These are phyloP conservation scores for Tylopilus orsonianus DNA, from an alignment of 1,284 basidiomycete species.

Conservation along the genomic window DNA sequence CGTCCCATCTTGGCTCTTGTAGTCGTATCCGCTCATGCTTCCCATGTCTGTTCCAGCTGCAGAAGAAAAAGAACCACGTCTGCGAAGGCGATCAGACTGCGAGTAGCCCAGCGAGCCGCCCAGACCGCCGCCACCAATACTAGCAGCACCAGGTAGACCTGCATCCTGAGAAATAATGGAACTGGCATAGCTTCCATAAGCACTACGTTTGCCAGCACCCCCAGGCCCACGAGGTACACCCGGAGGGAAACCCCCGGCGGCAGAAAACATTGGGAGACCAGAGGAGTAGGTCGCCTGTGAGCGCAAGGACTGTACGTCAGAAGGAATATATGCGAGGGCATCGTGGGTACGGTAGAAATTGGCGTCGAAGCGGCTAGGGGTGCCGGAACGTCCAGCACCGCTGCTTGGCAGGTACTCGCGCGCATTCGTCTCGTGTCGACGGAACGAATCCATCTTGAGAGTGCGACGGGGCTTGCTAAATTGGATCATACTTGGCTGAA, in stretches of 20 bases:
- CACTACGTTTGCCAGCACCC: conserved; percentile 60
- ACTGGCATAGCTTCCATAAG: conserved; percentile 83
- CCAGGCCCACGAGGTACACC: conserved; percentile 57
- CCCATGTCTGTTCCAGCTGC: conserved; percentile 75
- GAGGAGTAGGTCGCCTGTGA: conserved; percentile 94
- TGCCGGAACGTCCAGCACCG: conserved; percentile 59
- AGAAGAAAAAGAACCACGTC: conserved; percentile 72
- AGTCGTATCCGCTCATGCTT: conserved; percentile 76
- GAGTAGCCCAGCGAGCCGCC: conserved; percentile 66
- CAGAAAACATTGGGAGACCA: conserved; percentile 81
- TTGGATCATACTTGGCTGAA: conserved; percentile 98
- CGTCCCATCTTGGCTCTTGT: conserved; percentile 82
- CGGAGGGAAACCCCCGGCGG: conserved; percentile 67
- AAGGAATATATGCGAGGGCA: conserved; percentile 90
- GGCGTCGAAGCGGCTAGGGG: conserved; percentile 89
- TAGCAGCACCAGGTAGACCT: conserved; percentile 54
- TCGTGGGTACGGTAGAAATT: conserved; percentile 96
- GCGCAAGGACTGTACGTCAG: conserved; percentile 90
- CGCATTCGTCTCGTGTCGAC: conserved; percentile 84
- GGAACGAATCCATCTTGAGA: conserved; percentile 87
- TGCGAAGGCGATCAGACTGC: conserved; percentile 71
- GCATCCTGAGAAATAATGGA: conserved; percentile 90
- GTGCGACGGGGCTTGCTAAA: conserved; percentile 94
- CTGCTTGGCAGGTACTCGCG: conserved; percentile 57
- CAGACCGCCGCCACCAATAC: conserved; percentile 46